These are phyloP conservation scores for Epichloe coenophiala DNA, from an alignment of 2,329 filamentous ascomycete genomes.

Conservation along the genomic window DNA sequence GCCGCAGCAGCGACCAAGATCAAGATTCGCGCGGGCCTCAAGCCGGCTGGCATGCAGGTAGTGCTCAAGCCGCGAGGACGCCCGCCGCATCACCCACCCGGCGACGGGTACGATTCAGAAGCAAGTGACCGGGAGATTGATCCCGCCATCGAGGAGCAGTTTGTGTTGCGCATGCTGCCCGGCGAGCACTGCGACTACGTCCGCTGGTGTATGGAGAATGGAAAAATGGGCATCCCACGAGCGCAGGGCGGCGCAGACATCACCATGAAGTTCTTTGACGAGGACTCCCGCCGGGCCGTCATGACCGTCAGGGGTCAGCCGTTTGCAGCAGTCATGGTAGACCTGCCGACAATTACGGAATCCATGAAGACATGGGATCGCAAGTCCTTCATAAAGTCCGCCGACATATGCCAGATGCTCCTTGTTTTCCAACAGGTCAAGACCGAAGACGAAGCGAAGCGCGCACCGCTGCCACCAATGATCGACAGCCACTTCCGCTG, in stretches of 20 bases:
- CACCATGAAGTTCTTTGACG: constrained; percentile 64
- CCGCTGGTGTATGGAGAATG: constrained; percentile 59
- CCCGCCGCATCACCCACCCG: constrained; percentile 54
- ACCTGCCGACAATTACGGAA: constrained; percentile 77
- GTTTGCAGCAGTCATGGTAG: constrained; percentile 69
- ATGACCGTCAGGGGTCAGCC: constrained; percentile 54
- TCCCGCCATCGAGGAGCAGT: constrained; percentile 78
- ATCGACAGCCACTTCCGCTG: constrained; percentile 59
- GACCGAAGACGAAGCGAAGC: constrained; percentile 51
- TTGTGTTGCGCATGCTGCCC: constrained; percentile 77
- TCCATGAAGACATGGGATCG: constrained; percentile 90
- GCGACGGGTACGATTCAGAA: constrained; percentile 93
- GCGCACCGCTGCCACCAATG: constrained; percentile 56
- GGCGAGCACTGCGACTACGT: constrained; percentile 80
- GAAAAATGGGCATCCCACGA: constrained; percentile 55
- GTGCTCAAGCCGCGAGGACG: constrained; percentile 53
- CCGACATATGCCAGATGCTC: constrained; percentile 82
- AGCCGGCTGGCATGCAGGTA: constrained; percentile 23
- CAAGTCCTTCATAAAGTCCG: constrained; percentile 76
- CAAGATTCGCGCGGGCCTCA: constrained; percentile 32
- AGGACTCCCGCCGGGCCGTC: constrained; percentile 59
- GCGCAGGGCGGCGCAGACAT: constrained; percentile 62
- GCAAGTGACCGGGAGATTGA: constrained; percentile 81
- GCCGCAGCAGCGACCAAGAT: constrained; percentile 32
- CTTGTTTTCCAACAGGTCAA: constrained; percentile 58